Evolutionary conservation across 2,329 filamentous ascomycete species (phyloP).

Genomic region (Cladophialophora bantiana): DNA sequence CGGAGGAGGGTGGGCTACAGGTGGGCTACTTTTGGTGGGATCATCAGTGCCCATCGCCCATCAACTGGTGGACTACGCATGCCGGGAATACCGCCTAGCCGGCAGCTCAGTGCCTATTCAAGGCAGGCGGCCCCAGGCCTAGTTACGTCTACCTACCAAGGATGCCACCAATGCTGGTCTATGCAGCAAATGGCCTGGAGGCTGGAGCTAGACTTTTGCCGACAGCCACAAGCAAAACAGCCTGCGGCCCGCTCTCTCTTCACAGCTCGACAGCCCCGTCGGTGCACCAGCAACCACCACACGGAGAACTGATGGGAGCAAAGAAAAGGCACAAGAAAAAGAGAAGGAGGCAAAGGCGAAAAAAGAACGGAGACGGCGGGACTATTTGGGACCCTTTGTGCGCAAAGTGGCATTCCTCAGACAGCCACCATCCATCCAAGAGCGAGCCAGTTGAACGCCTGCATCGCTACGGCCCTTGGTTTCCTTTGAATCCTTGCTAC

Average conservation of each 20-base stretch:
- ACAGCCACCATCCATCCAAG: slow-evolving; percentile 3
- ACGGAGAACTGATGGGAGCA: background rate
- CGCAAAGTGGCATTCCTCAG: slow-evolving; percentile 5
- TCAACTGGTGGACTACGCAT: slow-evolving; percentile 3
- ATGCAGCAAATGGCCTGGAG: slow-evolving; percentile 10
- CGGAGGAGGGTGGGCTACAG: slow-evolving; percentile 11
- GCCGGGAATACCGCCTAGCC: slow-evolving; percentile 10
- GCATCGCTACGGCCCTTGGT: slow-evolving; percentile 7
- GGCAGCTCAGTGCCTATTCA: slow-evolving; percentile 17
- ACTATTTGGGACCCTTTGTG: background rate
- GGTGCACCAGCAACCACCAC: slow-evolving; percentile 6
- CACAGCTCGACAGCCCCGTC: slow-evolving; percentile 2
- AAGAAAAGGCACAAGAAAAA: background rate
- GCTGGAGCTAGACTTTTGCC: slow-evolving; percentile 14
- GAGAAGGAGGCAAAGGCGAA: slow-evolving; percentile 1
- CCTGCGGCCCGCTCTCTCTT: slow-evolving; percentile 23
- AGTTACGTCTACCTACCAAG: slow-evolving; percentile 1
- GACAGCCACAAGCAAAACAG: slow-evolving; percentile 15
- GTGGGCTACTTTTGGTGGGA: slow-evolving; percentile 8
- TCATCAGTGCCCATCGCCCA: slow-evolving; percentile 5
- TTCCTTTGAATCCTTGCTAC: background rate
- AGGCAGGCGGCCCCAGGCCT: slow-evolving; percentile 16
- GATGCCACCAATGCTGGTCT: too few relatives aligned
- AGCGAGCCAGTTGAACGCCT: slow-evolving; percentile 1
- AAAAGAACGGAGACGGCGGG: slow-evolving; percentile 4